These are phyloP conservation scores for Phaeomoniella chlamydospora DNA, from an alignment of 2,329 filamentous ascomycete species.

Conservation along the genomic window DNA sequence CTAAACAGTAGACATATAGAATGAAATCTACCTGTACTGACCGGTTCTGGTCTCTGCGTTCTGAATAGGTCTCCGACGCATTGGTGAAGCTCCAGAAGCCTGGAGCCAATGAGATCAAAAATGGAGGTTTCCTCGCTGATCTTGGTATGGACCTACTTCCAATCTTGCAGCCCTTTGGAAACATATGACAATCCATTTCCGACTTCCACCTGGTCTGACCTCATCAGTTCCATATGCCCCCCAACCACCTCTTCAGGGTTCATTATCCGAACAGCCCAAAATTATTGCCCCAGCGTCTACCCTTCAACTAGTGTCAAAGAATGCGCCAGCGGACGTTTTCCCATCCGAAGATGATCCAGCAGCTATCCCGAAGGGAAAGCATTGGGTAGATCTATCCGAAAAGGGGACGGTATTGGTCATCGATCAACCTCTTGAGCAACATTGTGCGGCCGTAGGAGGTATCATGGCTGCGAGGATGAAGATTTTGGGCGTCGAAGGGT, in stretches of 20 bases:
- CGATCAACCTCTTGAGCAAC: conserved; percentile 49
- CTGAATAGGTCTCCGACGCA: conserved; percentile 55
- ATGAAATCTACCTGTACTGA: not conserved
- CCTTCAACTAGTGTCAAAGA: conserved; percentile 43
- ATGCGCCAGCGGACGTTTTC: conserved; percentile 12
- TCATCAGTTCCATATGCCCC: conserved; percentile 10
- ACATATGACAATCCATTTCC: conserved; percentile 4
- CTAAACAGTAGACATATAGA: not conserved
- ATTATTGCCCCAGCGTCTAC: conserved; percentile 29
- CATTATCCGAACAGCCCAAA: conserved; percentile 14
- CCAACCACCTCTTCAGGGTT: conserved; percentile 17
- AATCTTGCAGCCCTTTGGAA: too few species aligned
- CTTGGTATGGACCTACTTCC: too few species aligned
- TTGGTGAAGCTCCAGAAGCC: conserved; percentile 49
- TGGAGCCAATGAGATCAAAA: conserved; percentile 30
- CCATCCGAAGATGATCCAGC: conserved; percentile 15
- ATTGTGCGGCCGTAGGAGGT: conserved; percentile 60
- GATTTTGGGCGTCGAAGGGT: conserved; percentile 41
- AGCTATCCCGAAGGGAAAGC: conserved; percentile 42
- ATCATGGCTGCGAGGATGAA: conserved; percentile 62
- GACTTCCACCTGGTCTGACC: conserved; percentile 8
- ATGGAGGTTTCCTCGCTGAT: conserved; percentile 54
- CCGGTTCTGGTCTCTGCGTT: too few species aligned
- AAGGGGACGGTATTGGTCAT: conserved; percentile 50
- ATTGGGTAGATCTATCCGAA: conserved; percentile 54